phyloP scores from a whole-genome alignment of 441 rosid species.

The Heliophila coronopifolia region DNA sequence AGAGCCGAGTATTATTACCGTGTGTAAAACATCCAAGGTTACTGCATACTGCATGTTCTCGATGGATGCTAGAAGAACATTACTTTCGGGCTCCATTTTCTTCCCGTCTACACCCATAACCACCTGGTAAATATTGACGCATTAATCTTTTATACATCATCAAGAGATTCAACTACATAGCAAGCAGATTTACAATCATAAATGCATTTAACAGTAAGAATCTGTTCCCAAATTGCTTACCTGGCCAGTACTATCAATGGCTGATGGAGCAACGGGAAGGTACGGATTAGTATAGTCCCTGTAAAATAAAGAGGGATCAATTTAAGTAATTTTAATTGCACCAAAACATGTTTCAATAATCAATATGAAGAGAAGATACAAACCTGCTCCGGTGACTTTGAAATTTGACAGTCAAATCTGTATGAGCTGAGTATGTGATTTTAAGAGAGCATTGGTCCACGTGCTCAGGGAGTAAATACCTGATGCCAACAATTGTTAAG shows the following conservation, averaged over 20 bases:
- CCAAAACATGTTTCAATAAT: slow-evolving; percentile 11
- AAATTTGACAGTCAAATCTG: slow-evolving; percentile 95
- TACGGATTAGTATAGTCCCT: slow-evolving; percentile 96
- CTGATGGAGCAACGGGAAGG: slow-evolving; percentile 97
- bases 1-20: slow-evolving; percentile 45
- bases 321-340: not conserved
- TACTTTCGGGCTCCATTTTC: slow-evolving; percentile 94
- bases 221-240: slow-evolving; percentile 30
- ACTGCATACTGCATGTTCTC: slow-evolving; percentile 99
- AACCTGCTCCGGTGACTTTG: slow-evolving; percentile 97
- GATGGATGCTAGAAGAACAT: slow-evolving; percentile 96
- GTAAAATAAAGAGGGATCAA: slow-evolving; percentile 14
- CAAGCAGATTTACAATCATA: not conserved
- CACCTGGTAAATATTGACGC: slow-evolving; percentile 42
- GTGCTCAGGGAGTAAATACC: slow-evolving; percentile 81
- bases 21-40: slow-evolving; percentile 88
- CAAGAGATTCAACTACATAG: not conserved
- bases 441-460: slow-evolving; percentile 70
- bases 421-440: slow-evolving; percentile 97
- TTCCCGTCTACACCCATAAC: slow-evolving; percentile 80
- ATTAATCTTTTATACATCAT: not conserved
- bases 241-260: slow-evolving; percentile 84
- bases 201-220: not conserved
- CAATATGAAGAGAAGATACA: not conserved
- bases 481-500: slow-evolving; percentile 31